These are phyloP conservation scores for Penstemon eatonii DNA, from an alignment of 257 asterid species.

Conservation along the genomic window DNA sequence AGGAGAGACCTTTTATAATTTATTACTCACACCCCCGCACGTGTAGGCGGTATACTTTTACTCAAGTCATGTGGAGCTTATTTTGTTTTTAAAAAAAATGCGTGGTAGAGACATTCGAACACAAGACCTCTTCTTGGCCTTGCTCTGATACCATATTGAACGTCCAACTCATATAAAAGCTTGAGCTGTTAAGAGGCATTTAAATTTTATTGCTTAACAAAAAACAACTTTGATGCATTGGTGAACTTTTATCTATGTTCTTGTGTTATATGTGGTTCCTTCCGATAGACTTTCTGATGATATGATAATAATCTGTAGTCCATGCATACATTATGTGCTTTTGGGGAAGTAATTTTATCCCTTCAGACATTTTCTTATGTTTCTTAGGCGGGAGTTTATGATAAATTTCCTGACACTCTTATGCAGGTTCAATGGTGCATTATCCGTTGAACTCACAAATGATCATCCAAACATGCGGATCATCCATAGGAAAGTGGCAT, in stretches of 20 bases:
- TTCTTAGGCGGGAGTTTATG: slow-evolving; percentile 16
- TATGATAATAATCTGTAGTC: slow-evolving; percentile 9
- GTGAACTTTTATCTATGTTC: slow-evolving; percentile 10
- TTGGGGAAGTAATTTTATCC: not conserved
- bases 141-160: too few relatives aligned
- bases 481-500: slow-evolving; percentile 90
- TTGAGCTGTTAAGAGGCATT: too few relatives aligned
- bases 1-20: too few relatives aligned
- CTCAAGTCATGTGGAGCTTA: too few relatives aligned
- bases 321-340: slow-evolving; percentile 10
- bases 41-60: too few relatives aligned
- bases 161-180: too few relatives aligned
- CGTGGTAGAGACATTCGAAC: too few relatives aligned
- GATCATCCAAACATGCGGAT: slow-evolving; percentile 89
- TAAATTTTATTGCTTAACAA: too few relatives aligned
- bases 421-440: slow-evolving; percentile 89
- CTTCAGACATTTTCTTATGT: slow-evolving; percentile 2
- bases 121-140: too few relatives aligned
- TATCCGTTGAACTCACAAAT: slow-evolving; percentile 80
- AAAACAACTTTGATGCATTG: slow-evolving; percentile 9
- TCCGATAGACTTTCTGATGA: not conserved
- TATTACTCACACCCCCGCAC: too few relatives aligned
- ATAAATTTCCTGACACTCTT: slow-evolving; percentile 28
- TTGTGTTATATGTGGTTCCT: slow-evolving; percentile 17
- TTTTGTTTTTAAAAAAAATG: too few relatives aligned